phyloP scores from a whole-genome alignment of 305 asterid genomes.

The Fraxinus velutina region DNA sequence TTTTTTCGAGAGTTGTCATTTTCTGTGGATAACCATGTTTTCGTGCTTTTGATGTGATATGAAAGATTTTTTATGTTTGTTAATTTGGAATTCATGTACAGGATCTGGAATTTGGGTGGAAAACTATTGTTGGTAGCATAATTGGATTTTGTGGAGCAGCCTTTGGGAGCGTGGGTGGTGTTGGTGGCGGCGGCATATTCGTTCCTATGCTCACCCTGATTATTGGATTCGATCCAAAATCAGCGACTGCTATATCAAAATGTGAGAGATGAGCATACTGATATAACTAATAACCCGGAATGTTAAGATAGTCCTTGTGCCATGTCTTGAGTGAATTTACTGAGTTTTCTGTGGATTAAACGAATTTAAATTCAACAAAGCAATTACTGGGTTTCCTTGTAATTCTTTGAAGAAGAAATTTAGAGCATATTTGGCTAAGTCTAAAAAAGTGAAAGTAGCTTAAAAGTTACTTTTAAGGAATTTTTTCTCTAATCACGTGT shows the following conservation, averaged over 20 bases:
- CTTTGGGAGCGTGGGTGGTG: slow-evolving; percentile 98
- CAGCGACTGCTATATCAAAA: slow-evolving; percentile 93
- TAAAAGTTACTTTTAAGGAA: neutral
- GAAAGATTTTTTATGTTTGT: neutral
- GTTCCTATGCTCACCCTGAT: slow-evolving; percentile 93
- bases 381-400: neutral
- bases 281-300: neutral
- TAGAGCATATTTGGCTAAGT: neutral
- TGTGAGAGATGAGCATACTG: slow-evolving; percentile 45
- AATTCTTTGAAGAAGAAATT: neutral
- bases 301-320: neutral
- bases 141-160: slow-evolving; percentile 97
- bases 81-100: slow-evolving; percentile 30
- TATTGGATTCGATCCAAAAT: slow-evolving; percentile 86
- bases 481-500: neutral
- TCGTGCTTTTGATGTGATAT: neutral
- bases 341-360: neutral
- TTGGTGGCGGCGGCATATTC: slow-evolving; percentile 93
- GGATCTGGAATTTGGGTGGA: slow-evolving; percentile 78
- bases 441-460: neutral
- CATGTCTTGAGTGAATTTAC: neutral
- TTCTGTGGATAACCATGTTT: neutral
- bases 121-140: slow-evolving; percentile 61
- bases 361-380: neutral
- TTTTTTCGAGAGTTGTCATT: neutral